These are phyloP conservation scores for Russula sp. DNA, from an alignment of 768 basidiomycete species.

Conservation along the genomic window DNA sequence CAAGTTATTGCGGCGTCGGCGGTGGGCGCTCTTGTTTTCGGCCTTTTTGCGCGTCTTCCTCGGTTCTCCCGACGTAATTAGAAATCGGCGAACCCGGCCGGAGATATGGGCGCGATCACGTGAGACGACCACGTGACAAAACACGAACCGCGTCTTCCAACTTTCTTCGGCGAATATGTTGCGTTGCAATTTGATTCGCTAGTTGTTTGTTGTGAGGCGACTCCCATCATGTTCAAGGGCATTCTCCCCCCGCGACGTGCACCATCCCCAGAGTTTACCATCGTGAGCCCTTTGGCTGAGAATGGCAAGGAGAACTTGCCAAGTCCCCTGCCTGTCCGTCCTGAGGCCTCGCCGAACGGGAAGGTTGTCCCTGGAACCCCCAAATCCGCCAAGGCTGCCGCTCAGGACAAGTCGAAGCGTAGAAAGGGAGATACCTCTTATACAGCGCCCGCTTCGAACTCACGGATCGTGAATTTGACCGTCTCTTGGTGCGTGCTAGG, in stretches of 20 bases:
- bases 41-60: neutral
- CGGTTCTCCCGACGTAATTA: neutral
- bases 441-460: slow-evolving; percentile 37
- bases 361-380: slow-evolving; percentile 30
- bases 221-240: slow-evolving; percentile 78
- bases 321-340: slow-evolving; percentile 30
- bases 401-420: slow-evolving; percentile 44
- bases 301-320: slow-evolving; percentile 65
- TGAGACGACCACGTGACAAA: slow-evolving; percentile 19
- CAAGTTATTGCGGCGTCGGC: neutral
- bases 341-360: slow-evolving; percentile 28
- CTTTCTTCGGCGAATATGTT: too few relatives aligned
- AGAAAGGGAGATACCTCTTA: slow-evolving; percentile 35
- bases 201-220: neutral
- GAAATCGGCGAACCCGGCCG: too few relatives aligned
- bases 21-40: slow-evolving; percentile 10
- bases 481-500: slow-evolving; percentile 59
- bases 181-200: neutral
- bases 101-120: slow-evolving; percentile 15
- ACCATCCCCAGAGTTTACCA: slow-evolving; percentile 67
- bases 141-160: slow-evolving; percentile 29
- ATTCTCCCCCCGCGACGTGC: slow-evolving; percentile 70
- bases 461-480: slow-evolving; percentile 76
- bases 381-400: slow-evolving; percentile 39
- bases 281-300: slow-evolving; percentile 55